Base-by-base conservation (phyloP, 345 rosid genomes). In the Lenwebbia sp. region DNA sequence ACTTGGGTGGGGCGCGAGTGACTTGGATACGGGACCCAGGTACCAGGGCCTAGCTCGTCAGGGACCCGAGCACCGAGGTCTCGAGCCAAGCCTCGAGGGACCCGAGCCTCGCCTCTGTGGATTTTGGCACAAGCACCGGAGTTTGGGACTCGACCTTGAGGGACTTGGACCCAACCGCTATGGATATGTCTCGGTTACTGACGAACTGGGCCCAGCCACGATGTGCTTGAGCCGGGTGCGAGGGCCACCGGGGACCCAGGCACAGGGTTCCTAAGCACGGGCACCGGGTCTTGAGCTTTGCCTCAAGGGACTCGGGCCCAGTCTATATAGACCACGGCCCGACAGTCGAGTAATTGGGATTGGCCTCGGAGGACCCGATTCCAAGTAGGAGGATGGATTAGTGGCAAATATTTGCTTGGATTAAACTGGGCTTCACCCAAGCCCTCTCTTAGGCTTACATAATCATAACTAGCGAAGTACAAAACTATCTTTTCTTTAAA, bases 191-290 rank as follows among this genome's bases (percentile, higher is more conserved):
- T 4, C 3, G 25, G 5, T 13, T 56, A 25, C 28, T 5, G 26
- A 25, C 28, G 62, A 26, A 5, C 7, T 57, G 2, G 62, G 62
- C 7, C 30, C 12, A 57, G 15, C 62, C 30, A 57, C 26, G 7
- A 26, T 57, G 26, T 28, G 28, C 10, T 28, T 3, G 37, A 28
- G 33, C 4, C 0, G 0, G 13, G 70, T 15, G 6, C 2, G 47
- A 44, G 47, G 19, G 70, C 74, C 21, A 60, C 37, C 19, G 2
- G 7, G 8, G 30, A 60, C 74, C 74, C 14, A 28, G 19, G 8
- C 37, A 58, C 13, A 14, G 4, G 33, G 14, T 17, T 58, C 40
- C 8, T 14, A 14, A 37, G 37, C 19, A 62, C 7, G 5, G 10
- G 75, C 75, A 3, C 7, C 3, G 5, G 40, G 75, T 62, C 75